A percentile compares a stretch with the other conserved stretches of the same genome.
phyloP scores from a whole-genome alignment of 1,284 basidiomycete species.

The Melampsora americana region DNA sequence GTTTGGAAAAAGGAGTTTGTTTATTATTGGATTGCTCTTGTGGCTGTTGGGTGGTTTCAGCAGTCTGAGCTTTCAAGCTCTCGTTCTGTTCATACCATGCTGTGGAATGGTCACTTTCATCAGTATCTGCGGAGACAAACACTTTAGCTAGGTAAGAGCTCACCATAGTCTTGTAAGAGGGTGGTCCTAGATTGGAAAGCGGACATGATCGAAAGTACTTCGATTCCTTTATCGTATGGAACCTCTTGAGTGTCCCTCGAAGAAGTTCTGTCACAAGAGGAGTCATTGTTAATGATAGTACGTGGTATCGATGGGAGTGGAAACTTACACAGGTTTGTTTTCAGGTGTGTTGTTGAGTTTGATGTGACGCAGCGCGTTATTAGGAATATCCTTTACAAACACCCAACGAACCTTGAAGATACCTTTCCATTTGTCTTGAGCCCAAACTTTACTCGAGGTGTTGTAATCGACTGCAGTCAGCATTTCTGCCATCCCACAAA shows the following conservation, averaged over 20 bases:
- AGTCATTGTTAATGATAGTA: constrained; percentile 63
- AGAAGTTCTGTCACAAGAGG: constrained; percentile 21
- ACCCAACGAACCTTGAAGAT: constrained; percentile 94
- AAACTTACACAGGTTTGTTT: constrained; percentile 73
- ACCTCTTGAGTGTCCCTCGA: constrained; percentile 73
- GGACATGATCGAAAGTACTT: constrained; percentile 89
- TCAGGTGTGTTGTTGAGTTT: constrained; percentile 81
- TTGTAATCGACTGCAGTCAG: constrained; percentile 81
- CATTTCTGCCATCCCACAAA: constrained; percentile 97
- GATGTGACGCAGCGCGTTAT: constrained; percentile 70
- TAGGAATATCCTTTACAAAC: constrained; percentile 89
- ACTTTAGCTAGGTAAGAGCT: not conserved
- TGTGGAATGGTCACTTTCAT: not conserved
- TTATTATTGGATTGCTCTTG: too few relatives aligned
- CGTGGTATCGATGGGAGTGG: not conserved
- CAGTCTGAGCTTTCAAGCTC: constrained; percentile 18
- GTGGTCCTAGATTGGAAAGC: constrained; percentile 85
- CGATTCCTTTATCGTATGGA: constrained; percentile 84
- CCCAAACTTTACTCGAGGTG: constrained; percentile 86
- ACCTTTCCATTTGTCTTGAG: constrained; percentile 97
- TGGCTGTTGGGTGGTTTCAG: too few relatives aligned
- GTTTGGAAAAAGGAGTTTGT: too few relatives aligned
- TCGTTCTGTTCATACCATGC: constrained; percentile 43
- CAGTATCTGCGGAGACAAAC: not conserved
- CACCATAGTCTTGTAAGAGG: constrained; percentile 66